A percentile compares a stretch with the other conserved stretches of the same genome.
These are phyloP conservation scores for Aleurites moluccanus DNA, from an alignment of 441 rosid genomes.

Conservation along the genomic window DNA sequence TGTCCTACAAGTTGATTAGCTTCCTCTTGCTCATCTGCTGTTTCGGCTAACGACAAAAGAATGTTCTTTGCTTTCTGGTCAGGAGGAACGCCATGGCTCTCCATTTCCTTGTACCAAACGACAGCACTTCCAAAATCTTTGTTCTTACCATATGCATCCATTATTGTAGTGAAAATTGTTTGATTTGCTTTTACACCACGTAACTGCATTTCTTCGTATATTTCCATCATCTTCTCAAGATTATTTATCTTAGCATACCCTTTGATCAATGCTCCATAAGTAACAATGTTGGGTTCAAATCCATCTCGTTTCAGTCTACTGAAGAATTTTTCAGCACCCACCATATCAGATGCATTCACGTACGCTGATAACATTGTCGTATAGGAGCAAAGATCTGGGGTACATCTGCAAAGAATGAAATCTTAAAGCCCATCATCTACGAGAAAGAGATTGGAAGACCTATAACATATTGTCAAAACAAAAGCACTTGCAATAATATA, in stretches of 20 bases:
- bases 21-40: slow-evolving; percentile 62
- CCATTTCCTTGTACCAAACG: slow-evolving; percentile 81
- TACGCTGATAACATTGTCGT: slow-evolving; percentile 95
- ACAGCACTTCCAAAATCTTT: slow-evolving; percentile 76
- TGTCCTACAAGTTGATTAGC: slow-evolving; percentile 58
- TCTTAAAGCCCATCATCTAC: background rate
- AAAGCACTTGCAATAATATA: background rate
- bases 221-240: slow-evolving; percentile 72
- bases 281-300: slow-evolving; percentile 64
- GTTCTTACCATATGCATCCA: slow-evolving; percentile 87
- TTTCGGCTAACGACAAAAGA: slow-evolving; percentile 70
- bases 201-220: slow-evolving; percentile 63
- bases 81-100: slow-evolving; percentile 52
- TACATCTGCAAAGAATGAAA: slow-evolving; percentile 43
- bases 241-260: slow-evolving; percentile 72
- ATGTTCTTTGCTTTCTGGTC: slow-evolving; percentile 93
- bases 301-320: slow-evolving; percentile 68
- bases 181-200: slow-evolving; percentile 68
- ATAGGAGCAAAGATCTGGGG: slow-evolving; percentile 83
- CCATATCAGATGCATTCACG: slow-evolving; percentile 85
- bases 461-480: background rate
- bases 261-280: slow-evolving; percentile 80
- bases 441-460: background rate
- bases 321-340: slow-evolving; percentile 85
- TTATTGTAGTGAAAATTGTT: slow-evolving; percentile 76